Evolutionary conservation across 169 alveolate genomes (phyloP), one percentile per base, ranked within the genome.

Genomic region (Plasmodium adleri): DNA sequence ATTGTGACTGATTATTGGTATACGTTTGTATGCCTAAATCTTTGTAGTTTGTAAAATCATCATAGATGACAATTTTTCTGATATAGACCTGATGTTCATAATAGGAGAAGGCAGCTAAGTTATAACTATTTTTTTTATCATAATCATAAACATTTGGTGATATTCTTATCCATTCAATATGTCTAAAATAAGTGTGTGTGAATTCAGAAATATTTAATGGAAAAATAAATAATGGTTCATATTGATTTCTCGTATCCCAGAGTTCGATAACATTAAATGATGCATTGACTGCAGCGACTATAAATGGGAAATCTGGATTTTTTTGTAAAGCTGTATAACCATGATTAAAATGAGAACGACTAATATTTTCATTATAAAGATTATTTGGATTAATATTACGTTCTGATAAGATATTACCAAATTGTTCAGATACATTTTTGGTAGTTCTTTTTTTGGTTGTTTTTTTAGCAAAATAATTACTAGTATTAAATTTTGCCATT

Each of bases 201-300:
- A 73, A 80, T 58, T 88, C 95, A 0, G 95, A 66, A 1, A 93
- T 66, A 7, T 94, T 91, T n/a, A 94, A 26, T 22, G 96, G 96
- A 26, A 94, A 91, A 20, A 88, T 91, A 67, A 92, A 72, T 17
- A 94, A 15, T 15, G 96, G 96, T 67, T 78, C 88, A 67, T 60
- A 56, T 39, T 94, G 95, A 49, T 75, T 74, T 22, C 95, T 28
- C 56, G 93, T 60, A 78, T 94, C 96, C 90, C 93, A 92, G n/a
- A 94, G n/a, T 54, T 88, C 94, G 0, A 94, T 71, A 20, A 88
- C 92, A 72, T 92, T 91, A 54, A 72, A 91, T 13, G 89, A 32
- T 15, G 93, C 88, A 70, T 85, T 91, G 8, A 83, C 93, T 32
- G 87, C 26, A 1, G 96, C 96, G 56, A 94, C 54, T 13, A 94